Conservation (phyloP, 257 asterid genomes). For the Capsicum baccatum region DNA sequence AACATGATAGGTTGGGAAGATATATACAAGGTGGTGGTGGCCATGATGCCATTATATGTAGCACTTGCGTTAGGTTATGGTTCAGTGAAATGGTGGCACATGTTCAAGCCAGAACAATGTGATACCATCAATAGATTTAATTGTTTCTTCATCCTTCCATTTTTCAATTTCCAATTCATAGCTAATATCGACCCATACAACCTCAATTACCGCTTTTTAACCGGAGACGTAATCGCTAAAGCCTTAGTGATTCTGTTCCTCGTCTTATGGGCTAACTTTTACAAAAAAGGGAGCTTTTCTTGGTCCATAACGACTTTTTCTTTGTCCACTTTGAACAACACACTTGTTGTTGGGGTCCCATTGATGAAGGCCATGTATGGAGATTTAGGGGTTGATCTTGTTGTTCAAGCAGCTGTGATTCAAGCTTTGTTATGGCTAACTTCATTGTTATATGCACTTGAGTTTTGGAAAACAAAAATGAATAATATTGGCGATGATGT, state of each 20-base stretch:
- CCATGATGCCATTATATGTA: conserved; percentile 41
- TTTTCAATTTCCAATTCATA: conserved; percentile 40
- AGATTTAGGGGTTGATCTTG: conserved; percentile 36
- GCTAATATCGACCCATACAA: conserved; percentile 35
- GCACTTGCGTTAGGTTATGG: conserved; percentile 43
- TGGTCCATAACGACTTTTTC: conserved; percentile 42
- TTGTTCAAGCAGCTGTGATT: conserved; percentile 41
- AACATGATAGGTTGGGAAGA: conserved; percentile 43
- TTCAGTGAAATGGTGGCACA: conserved; percentile 43
- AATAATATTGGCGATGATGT: neutral
- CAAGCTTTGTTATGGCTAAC: conserved; percentile 43
- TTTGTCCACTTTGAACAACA: conserved; percentile 37
- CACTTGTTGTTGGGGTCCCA: conserved; percentile 53
- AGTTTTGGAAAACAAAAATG: conserved; percentile 30
- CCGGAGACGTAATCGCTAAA: conserved; percentile 34
- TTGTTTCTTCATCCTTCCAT: conserved; percentile 43
- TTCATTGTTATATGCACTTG: conserved; percentile 35
- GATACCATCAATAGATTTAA: conserved; percentile 38
- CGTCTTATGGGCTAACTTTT: conserved; percentile 35
- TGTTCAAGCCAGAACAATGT: conserved; percentile 40
- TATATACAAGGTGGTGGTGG: conserved; percentile 39
- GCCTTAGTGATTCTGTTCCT: conserved; percentile 4
- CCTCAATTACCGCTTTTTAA: conserved; percentile 29
- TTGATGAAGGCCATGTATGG: conserved; percentile 49
- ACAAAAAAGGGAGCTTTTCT: conserved; percentile 28